Evolutionary conservation across 345 rosid genomes (phyloP), one percentile per base, ranked within the genome.

Genomic region (Microthlaspi erraticum): DNA sequence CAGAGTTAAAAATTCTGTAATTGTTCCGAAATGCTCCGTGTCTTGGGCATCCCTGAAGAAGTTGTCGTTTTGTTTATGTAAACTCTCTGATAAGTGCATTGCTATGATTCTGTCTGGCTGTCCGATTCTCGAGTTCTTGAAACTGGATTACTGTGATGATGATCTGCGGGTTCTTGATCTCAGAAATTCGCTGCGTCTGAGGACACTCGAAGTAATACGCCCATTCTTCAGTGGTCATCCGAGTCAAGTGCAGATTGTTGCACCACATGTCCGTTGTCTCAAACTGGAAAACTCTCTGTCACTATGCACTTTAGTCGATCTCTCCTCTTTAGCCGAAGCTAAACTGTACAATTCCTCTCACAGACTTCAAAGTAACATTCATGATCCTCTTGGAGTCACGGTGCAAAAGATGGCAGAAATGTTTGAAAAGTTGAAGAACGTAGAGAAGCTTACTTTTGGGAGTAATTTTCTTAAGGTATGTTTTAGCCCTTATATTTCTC

Each of bases 241-340:
- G n/a, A n/a, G n/a, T n/a, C n/a, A n/a, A 26, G 4, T 26, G 29
- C 4, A 57, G 14, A 57, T 69, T 58, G 39, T 58, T 48, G 66
- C 73, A 20, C 73, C 73, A 20, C n/a, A 69, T 38, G 14, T 38
- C 29, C 60, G 26, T 38, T 52, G 11, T 14, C 50, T 52, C 7
- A 23, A 0, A 38, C 14, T 66, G 37, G 37, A 0, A 44, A 26
- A 26, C 29, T 34, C 45, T 10, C 0, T 13, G 1, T 14, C 2
- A 9, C 36, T 8, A n/a, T 69, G n/a, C 48, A 14, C 17, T 36
- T 7, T 58, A 14, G 73, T 57, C 20, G 38, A 59, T 59, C 49
- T 45, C 46, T 38, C 56, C 3, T 69, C 66, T n/a, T 37, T 69
- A 46, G 6, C 13, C 13, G 66, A 69, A 58, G 73, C 66, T 46